Percentiles rank a stretch among this genome's conserved stretches.
phyloP scores from a whole-genome alignment of 768 basidiomycete species.

The Trametes maxima region DNA sequence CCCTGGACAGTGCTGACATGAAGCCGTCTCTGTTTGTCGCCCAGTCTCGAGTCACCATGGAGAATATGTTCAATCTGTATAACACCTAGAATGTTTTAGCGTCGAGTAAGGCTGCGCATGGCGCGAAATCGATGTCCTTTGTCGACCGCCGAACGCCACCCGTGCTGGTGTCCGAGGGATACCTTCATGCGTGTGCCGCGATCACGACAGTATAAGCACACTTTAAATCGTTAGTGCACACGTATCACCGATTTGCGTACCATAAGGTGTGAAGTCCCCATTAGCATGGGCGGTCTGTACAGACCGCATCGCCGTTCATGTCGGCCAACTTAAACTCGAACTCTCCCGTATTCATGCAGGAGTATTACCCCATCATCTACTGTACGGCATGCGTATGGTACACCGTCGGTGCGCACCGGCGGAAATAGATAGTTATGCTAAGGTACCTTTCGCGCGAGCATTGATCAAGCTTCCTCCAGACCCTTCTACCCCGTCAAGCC shows the following conservation, averaged over 20 bases:
- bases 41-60: neutral
- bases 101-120: neutral
- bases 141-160: too few relatives aligned
- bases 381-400: constrained; percentile 4
- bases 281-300: too few relatives aligned
- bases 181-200: too few relatives aligned
- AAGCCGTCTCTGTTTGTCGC: neutral
- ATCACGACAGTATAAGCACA: too few relatives aligned
- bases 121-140: neutral
- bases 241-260: too few relatives aligned
- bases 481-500: too few relatives aligned
- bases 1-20: neutral
- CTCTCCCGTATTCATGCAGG: neutral
- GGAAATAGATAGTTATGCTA: constrained; percentile 10
- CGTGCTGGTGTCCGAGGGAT: too few relatives aligned
- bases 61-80: neutral
- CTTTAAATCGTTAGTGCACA: too few relatives aligned
- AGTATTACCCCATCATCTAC: neutral
- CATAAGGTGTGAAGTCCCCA: too few relatives aligned
- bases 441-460: neutral
- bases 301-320: too few relatives aligned
- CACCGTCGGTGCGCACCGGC: neutral
- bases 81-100: neutral
- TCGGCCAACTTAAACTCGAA: too few relatives aligned
- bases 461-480: neutral